phyloP scores from a whole-genome alignment of 2,329 filamentous ascomycete species.

The Trichothecium roseum region DNA sequence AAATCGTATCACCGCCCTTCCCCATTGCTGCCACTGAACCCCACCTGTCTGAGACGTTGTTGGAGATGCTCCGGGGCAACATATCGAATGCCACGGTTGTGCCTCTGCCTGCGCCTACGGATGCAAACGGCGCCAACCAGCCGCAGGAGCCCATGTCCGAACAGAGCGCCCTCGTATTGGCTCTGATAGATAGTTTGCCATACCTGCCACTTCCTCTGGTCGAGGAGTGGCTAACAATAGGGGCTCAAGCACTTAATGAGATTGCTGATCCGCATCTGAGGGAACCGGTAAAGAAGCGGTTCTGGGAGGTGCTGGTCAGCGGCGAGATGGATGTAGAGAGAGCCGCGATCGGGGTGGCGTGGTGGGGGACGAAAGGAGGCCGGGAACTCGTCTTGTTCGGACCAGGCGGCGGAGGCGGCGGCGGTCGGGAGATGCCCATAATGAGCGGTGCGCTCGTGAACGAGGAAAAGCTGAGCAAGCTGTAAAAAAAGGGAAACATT shows the following conservation, averaged over 20 bases:
- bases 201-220: constrained; percentile 59
- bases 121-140: constrained; percentile 14
- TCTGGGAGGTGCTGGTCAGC: constrained; percentile 69
- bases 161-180: constrained; percentile 65
- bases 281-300: constrained; percentile 55
- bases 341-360: constrained; percentile 66
- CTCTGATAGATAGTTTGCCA: constrained; percentile 69
- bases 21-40: constrained; percentile 63
- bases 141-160: constrained; percentile 49
- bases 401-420: too few species aligned
- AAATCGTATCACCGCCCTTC: constrained; percentile 72
- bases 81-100: constrained; percentile 39
- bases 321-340: constrained; percentile 87
- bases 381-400: constrained; percentile 36
- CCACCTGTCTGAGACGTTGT: constrained; percentile 65
- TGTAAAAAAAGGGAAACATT: constrained; percentile 15
- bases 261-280: constrained; percentile 54
- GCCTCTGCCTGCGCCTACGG: constrained; percentile 27
- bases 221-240: constrained; percentile 70
- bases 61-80: constrained; percentile 64
- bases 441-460: constrained; percentile 45
- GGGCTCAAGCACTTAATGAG: constrained; percentile 55
- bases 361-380: constrained; percentile 63
- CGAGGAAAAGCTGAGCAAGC: constrained; percentile 20
- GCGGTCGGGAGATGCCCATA: constrained; percentile 20